A percentile compares a stretch with the other conserved stretches of the same genome.
phyloP scores from a whole-genome alignment of 1,284 basidiomycete species.

The Laetiporus sulphureus region DNA sequence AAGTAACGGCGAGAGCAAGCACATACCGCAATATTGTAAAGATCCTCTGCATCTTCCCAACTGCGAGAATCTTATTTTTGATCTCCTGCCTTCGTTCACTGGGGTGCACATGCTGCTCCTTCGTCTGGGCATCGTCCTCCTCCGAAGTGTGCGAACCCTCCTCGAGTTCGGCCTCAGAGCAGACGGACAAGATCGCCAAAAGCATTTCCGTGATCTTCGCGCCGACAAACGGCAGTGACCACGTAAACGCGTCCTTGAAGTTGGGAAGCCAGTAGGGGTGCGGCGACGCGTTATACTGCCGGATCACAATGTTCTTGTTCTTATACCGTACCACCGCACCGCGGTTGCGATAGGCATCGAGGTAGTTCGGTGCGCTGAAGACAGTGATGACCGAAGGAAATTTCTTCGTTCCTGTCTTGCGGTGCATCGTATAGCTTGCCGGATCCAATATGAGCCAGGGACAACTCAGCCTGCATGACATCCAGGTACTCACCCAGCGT shows the following conservation, averaged over 20 bases:
- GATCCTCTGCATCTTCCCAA: slow-evolving; percentile 89
- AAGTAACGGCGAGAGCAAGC: slow-evolving; percentile 18
- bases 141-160: slow-evolving; percentile 44
- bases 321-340: slow-evolving; percentile 97
- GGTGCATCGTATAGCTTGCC: slow-evolving; percentile 93
- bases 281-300: slow-evolving; percentile 91
- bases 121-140: slow-evolving; percentile 24
- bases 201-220: slow-evolving; percentile 98
- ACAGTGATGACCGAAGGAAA: slow-evolving; percentile 94
- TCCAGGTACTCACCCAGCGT: slow-evolving; percentile 63
- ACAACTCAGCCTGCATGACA: neutral
- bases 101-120: slow-evolving; percentile 30
- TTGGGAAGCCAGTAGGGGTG: slow-evolving; percentile 95
- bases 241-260: slow-evolving; percentile 99
- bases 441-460: slow-evolving; percentile 2
- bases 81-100: slow-evolving; percentile 68
- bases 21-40: slow-evolving; percentile 87
- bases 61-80: slow-evolving; percentile 92
- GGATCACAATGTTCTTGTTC: slow-evolving; percentile 96
- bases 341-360: slow-evolving; percentile 95
- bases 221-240: slow-evolving; percentile 97
- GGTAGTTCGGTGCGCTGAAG: slow-evolving; percentile 95
- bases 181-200: slow-evolving; percentile 89
- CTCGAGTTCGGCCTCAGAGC: slow-evolving; percentile 92
- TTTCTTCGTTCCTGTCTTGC: slow-evolving; percentile 88